Evolutionary conservation across 805 yeast genomes (phyloP), one percentile per base, ranked within the genome.

Genomic region (Candida quercuum): DNA sequence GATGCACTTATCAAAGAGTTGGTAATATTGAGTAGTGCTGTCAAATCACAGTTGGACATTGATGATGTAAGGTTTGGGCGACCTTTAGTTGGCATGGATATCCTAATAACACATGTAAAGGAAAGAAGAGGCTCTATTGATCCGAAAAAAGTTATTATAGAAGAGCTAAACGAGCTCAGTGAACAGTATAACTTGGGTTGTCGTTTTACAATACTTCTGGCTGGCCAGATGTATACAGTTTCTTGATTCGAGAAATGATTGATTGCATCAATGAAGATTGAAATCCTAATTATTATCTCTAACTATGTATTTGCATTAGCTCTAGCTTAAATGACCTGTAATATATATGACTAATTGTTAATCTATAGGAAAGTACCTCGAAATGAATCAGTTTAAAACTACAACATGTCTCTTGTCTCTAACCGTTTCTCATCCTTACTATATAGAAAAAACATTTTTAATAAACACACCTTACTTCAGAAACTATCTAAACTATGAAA

Each of bases 1-100:
- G 48, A 57, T 3, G 71, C 72, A 46, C 57, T 88, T 21, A 67
- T 84, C 11, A 52, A 61, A 6, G 95, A 86, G 51, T 61, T 89
- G 13, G 12, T 26, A 3, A 18, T 28, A 4, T 25, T 43, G 8
- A 16, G 33, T 11, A 17, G 31, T 9, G 18, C 11, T 5, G 18
- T 28, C 21, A 18, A 28, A 28, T 4, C 21, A 25, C 28, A 25
- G n/a, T 12, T 25, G 8, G 22, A 16, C 5, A 34, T 41, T 6
- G 20, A 42, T 10, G 25, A 10, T 3, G 22, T 18, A 3, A 17
- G 37, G 5, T 20, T 25, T 12, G 9, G 19, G 12, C 14, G 32
- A 0, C 51, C 57, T 0, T 24, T 57, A 6, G 28, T 45, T 11
- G 55, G 47, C 0, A 17, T 61, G 12, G 42, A 56, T 11, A 22